phyloP scores from a whole-genome alignment of 805 yeast species.

The Ogataea nitratoaversa region DNA sequence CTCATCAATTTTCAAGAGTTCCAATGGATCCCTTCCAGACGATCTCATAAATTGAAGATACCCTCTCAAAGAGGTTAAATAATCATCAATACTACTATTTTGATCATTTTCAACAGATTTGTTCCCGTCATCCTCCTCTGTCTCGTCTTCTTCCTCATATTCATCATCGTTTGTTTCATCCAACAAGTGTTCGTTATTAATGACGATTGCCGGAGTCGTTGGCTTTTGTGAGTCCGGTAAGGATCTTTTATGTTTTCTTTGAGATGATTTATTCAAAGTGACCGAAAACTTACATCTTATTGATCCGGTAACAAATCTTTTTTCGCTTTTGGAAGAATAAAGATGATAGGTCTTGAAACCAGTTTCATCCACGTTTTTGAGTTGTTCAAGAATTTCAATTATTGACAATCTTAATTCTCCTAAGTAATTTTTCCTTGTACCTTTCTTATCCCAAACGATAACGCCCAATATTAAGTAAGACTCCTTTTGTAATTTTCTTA shows the following conservation, averaged over 20 bases:
- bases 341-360: constrained; percentile 20
- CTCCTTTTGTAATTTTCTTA: constrained; percentile 6
- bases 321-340: constrained; percentile 22
- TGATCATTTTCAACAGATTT: neutral
- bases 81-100: constrained; percentile 1
- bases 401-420: constrained; percentile 28
- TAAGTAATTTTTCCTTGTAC: constrained; percentile 20
- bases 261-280: constrained; percentile 3
- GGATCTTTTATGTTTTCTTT: neutral
- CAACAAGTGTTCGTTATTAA: neutral
- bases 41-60: constrained; percentile 6
- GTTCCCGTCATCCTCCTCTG: constrained; percentile 12
- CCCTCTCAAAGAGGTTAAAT: constrained; percentile 10
- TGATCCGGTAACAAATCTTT: constrained; percentile 26
- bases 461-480: constrained; percentile 14
- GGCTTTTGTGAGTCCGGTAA: neutral
- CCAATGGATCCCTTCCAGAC: constrained; percentile 14
- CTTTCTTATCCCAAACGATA: constrained; percentile 19
- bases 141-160: constrained; percentile 18
- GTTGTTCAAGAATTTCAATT: constrained; percentile 16
- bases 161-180: constrained; percentile 12
- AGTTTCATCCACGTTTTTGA: constrained; percentile 9
- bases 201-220: neutral
- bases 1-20: constrained; percentile 14
- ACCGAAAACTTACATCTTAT: constrained; percentile 21